These are phyloP conservation scores for Tulasnella calospora DNA, from an alignment of 768 basidiomycete species.

Conservation along the genomic window DNA sequence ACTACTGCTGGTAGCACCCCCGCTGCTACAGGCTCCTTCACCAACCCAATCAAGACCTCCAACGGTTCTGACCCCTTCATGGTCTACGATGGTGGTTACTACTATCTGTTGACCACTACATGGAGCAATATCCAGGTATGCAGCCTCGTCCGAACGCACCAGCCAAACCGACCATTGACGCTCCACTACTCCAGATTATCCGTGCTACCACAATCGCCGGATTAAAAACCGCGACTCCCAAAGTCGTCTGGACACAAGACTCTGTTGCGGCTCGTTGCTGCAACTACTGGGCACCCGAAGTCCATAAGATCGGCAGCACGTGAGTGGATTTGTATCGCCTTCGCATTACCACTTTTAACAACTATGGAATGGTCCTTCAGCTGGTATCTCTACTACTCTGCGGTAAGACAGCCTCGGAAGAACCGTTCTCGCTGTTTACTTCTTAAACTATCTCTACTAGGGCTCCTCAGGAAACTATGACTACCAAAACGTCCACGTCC, in stretches of 20 bases:
- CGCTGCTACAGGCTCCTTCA: slow-evolving; percentile 15
- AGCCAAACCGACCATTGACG: too few relatives aligned
- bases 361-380: neutral
- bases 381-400: neutral
- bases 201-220: neutral
- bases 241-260: slow-evolving; percentile 12
- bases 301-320: neutral
- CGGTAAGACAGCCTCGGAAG: neutral
- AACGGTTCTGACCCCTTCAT: slow-evolving; percentile 27
- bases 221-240: neutral
- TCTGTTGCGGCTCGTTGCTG: neutral
- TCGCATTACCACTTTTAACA: neutral
- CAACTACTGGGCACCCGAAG: slow-evolving; percentile 1
- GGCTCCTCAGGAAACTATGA: neutral
- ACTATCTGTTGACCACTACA: neutral
- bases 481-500: slow-evolving; percentile 6
- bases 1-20: neutral
- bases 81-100: slow-evolving; percentile 14
- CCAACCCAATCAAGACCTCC: slow-evolving; percentile 23
- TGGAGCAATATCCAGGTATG: neutral
- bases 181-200: too few relatives aligned
- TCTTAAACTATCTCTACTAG: neutral
- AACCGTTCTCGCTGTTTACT: neutral
- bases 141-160: too few relatives aligned
- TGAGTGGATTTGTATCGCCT: neutral